Conservation (phyloP, 2,329 filamentous ascomycete genomes). For the Didymella sp. region DNA sequence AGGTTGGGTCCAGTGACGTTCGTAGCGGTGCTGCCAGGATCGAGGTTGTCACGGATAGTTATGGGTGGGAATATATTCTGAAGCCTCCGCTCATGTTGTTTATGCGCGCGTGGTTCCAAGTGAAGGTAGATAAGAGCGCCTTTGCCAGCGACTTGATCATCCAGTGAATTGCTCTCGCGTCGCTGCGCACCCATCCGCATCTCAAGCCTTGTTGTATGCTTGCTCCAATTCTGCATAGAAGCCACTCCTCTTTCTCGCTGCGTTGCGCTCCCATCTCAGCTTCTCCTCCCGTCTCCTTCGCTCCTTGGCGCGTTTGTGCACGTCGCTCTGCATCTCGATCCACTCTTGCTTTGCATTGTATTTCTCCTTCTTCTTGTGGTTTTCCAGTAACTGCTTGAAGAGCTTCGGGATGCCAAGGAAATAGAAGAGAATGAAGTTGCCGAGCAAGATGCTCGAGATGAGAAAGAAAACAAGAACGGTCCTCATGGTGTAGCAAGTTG, state of each 20-base stretch:
- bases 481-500: conserved; percentile 3
- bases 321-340: conserved; percentile 19
- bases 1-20: background rate
- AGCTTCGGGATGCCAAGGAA: conserved; percentile 18
- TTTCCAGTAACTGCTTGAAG: conserved; percentile 8
- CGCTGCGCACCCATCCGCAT: background rate
- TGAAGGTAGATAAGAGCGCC: too few relatives aligned
- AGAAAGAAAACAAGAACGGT: conserved; percentile 13
- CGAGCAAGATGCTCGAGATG: conserved; percentile 9
- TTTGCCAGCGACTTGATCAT: background rate
- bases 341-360: conserved; percentile 8
- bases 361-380: conserved; percentile 10
- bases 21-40: background rate
- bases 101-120: background rate
- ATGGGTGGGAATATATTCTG: background rate
- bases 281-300: conserved; percentile 16
- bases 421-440: conserved; percentile 18
- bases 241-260: conserved; percentile 15
- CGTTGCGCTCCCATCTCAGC: conserved; percentile 15
- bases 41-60: background rate
- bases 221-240: conserved; percentile 18
- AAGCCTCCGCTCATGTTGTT: background rate
- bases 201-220: conserved; percentile 16
- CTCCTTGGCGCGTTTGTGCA: conserved; percentile 17
- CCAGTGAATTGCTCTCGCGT: too few relatives aligned